Evolutionary conservation across 305 asterid genomes (phyloP), one percentile per base, ranked within the genome.

Genomic region (Solanum hybrid): DNA sequence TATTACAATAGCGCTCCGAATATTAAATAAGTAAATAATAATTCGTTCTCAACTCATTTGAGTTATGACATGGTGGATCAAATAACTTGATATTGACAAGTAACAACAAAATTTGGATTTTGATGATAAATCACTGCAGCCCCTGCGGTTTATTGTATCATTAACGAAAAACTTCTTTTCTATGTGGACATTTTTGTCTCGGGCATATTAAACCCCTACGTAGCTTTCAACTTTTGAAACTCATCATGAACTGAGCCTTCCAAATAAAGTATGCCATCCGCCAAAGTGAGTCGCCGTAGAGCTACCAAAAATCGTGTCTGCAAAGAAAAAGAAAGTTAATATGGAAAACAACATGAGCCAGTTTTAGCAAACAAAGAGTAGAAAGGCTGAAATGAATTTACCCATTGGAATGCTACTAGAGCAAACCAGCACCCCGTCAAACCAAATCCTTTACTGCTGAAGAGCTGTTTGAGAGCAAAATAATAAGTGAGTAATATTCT

Each of bases 351-450:
- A 57, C 20, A 57, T 31, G 76, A 85, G 22, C n/a, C n/a, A 85
- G 90, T 31, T 38, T 45, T 34, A 11, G 26, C 39, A 1, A 70
- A 32, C 4, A 12, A 79, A 51, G 33, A 79, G 15, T 68, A 73
- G 17, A 15, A 77, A 81, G 12, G 31, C 3, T 24, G 36, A 65
- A 5, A 34, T 45, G 83, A 76, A 14, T 41, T 92, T 94, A 96
- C 98, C 98, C 99, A 97, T 93, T 97, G 99, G 93, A 97, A 97
- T 26, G 97, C 97, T 51, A 94, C 99, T 36, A 96, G 98, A 2
- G 98, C 91, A 88, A 95, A 96, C 99, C 99, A 97, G 91, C 96
- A 95, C 7, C 96, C 98, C 17, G 96, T 81, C 91, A 96, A 92
- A 89, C 99, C 98, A 87, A 89, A 93, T 89, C 99, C 98, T 84